Evolutionary conservation across 805 yeast genomes (phyloP), one percentile per base, ranked within the genome.

Genomic region (Pichia pseudocactophila): DNA sequence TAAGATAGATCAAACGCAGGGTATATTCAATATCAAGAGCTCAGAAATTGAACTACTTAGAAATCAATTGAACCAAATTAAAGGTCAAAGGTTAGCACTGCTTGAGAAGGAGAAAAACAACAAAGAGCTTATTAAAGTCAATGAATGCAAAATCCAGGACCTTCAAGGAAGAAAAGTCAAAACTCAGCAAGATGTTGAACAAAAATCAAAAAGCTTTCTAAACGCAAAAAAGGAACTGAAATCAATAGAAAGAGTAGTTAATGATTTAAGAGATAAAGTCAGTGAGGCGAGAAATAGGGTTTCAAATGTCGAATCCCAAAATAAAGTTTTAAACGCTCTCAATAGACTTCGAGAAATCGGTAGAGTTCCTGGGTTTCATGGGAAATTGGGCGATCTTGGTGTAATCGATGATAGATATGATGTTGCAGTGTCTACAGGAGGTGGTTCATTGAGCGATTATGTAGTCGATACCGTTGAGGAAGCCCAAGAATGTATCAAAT

Each of bases 351-450:
- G 81, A 44, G 78, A 79, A 42, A 73, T 92, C 3, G 97, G 97
- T 6, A 71, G 95, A 52, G 74, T 94, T 19, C 65, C 66, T 7
- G 98, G 97, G 0, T 85, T 90, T 51, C 71, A 85, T 57, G 98
- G 97, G 0, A 70, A 96, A 48, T 65, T 92, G 13, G 99, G 98
- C 15, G 95, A 87, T 51, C 65, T 92, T 36, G 99, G 96, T n/a
- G 71, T 74, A 2, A 92, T 92, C 49, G 96, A 87, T 57, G 85
- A 82, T 49, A 73, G 76, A 53, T 92, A 83, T 58, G 97, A 94
- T 62, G 75, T 88, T 40, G 98, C 98, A 0, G 78, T 92, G 8
- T 88, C 97, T 0, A 92, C 97, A 0, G 97, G 96, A 0, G 87
- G 92, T 50, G 88, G 95, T 1, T 80, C 89, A 8, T 68, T 92